These are phyloP conservation scores for Anthostomella pinea DNA, from an alignment of 2,329 filamentous ascomycete genomes.

Conservation along the genomic window DNA sequence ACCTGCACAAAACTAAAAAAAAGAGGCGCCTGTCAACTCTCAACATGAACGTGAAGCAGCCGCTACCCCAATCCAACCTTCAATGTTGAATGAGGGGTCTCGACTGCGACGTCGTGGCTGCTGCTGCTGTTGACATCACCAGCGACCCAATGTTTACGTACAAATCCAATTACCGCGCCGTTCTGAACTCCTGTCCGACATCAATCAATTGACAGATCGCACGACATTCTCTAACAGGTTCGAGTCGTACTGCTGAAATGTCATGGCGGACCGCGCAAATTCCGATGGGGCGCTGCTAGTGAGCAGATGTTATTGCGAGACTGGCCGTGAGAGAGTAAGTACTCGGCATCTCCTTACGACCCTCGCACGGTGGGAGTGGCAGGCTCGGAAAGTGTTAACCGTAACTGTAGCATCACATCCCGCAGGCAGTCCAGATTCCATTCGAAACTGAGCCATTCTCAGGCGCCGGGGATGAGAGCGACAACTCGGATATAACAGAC, in stretches of 20 bases:
- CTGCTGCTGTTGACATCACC: no score
- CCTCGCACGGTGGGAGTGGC: neutral
- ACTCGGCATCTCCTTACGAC: neutral
- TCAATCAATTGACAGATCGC: no score
- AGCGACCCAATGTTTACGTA: no score
- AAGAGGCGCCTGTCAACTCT: no score
- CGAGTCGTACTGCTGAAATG: slow-evolving; percentile 8
- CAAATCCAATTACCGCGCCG: no score
- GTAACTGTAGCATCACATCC: slow-evolving; percentile 17
- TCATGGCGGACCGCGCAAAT: slow-evolving; percentile 13
- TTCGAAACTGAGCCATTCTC: slow-evolving; percentile 9
- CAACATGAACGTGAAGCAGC: no score
- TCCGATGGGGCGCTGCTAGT: slow-evolving; percentile 17
- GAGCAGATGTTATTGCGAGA: slow-evolving; percentile 21
- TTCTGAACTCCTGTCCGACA: no score
- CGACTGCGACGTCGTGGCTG: no score
- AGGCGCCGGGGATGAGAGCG: slow-evolving; percentile 16
- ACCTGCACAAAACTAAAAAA: no score
- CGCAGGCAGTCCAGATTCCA: slow-evolving; percentile 14
- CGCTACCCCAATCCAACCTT: no score
- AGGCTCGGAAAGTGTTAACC: slow-evolving; percentile 1
- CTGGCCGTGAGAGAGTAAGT: slow-evolving; percentile 26
- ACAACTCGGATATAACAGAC: no score
- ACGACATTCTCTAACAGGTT: neutral
- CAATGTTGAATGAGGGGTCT: no score